Evolutionary conservation across 345 rosid species (phyloP), one percentile per base, ranked within the genome.

Genomic region (Citrus unshiu): DNA sequence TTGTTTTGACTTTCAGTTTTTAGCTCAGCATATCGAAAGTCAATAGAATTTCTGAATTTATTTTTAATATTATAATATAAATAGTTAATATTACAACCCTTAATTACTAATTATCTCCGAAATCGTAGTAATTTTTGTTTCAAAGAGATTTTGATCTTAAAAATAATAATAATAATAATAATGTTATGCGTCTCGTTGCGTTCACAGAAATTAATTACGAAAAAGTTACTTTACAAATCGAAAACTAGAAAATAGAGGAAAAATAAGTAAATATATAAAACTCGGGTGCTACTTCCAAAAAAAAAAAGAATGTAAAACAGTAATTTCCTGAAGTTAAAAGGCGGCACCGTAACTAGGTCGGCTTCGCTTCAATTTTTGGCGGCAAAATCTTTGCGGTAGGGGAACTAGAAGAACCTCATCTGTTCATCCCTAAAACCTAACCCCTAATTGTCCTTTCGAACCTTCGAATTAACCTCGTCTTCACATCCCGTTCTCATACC

Each of bases 331-430:
- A 35, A 35, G 49, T 37, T 13, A 6, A 13, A 40, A 43, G 21
- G 58, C 34, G 37, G 73, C 22, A 4, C 8, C n/a, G 0, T 22
- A 14, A 34, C 32, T 10, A 2, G 10, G 32, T 51, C 49, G 35
- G 56, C 9, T 40, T 6, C 19, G 59, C 77, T 63, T 75, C 49
- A 63, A 19, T 32, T 82, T 74, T 74, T 82, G 79, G 81, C 82
- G 79, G 79, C 79, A 75, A 75, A 63, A 27, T 22, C 63, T 16
- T 16, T 51, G 56, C 25, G 72, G 35, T 66, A 40, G 3, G 65
- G 14, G 39, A 25, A 43, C 24, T 18, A 18, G 68, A 13, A 18
- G 68, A 13, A 67, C 1, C 19, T 22, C 21, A 32, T 14, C 14
- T 19, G 49, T 39, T 74, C 39, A n/a, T 7, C 67, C 1, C 35